These are phyloP conservation scores for Mortierella polycephala DNA, from an alignment of 371 early-diverging fungal genomes.

Conservation along the genomic window DNA sequence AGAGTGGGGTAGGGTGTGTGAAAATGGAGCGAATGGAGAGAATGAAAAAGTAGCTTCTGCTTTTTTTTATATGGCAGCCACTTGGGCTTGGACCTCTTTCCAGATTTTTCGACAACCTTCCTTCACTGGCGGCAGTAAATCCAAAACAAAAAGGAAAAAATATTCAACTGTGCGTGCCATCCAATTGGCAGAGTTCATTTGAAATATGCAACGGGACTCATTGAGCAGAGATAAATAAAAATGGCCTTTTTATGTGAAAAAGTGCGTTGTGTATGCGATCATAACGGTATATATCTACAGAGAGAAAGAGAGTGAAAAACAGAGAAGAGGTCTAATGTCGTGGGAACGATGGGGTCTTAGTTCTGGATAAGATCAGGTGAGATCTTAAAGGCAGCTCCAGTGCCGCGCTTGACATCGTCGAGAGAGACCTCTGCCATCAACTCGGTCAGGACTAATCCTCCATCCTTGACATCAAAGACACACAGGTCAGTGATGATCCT, in stretches of 20 bases:
- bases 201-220: too few species aligned
- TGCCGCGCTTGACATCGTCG: conserved; percentile 66
- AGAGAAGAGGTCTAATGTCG: background rate
- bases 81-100: too few species aligned
- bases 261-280: too few species aligned
- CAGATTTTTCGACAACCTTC: too few species aligned
- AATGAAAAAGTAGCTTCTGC: background rate
- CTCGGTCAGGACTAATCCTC: conserved; percentile 62
- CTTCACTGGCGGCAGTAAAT: too few species aligned
- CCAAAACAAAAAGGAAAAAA: too few species aligned
- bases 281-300: background rate
- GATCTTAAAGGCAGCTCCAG: conserved; percentile 68
- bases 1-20: background rate
- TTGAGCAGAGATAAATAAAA: too few species aligned
- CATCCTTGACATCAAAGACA: conserved; percentile 63
- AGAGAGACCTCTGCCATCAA: conserved; percentile 63
- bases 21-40: background rate
- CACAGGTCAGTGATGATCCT: conserved; percentile 74
- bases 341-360: conserved; percentile 6
- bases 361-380: conserved; percentile 55
- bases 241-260: too few species aligned
- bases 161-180: too few species aligned
- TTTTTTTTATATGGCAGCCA: too few species aligned
- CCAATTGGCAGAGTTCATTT: too few species aligned
- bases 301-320: background rate